phyloP scores from a whole-genome alignment of 1,139 yeast genomes.

The Tardiomyces digboiensis region DNA sequence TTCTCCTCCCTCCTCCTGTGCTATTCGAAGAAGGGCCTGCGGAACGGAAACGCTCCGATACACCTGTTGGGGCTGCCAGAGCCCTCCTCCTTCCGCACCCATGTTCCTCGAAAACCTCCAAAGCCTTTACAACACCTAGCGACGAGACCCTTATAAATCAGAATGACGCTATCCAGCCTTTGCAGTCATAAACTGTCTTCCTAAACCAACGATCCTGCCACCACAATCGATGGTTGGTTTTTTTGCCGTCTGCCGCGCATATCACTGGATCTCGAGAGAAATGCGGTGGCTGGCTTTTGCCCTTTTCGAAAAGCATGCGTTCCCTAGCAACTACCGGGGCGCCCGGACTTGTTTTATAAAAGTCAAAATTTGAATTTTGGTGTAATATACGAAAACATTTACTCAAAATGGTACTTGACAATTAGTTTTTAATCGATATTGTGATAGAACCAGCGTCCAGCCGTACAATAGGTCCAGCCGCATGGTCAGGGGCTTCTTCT shows the following conservation, averaged over 20 bases:
- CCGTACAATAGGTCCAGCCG: too few species aligned
- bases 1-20: not conserved
- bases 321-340: too few species aligned
- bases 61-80: not conserved
- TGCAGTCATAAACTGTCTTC: not conserved
- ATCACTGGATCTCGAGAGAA: not conserved
- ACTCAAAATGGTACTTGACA: too few species aligned
- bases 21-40: not conserved
- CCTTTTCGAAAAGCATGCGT: too few species aligned
- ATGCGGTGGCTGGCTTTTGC: not conserved
- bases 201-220: not conserved
- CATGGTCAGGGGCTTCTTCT: too few species aligned
- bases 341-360: too few species aligned
- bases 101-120: not conserved
- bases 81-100: constrained; percentile 1
- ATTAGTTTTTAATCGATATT: too few species aligned
- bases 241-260: not conserved
- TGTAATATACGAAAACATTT: too few species aligned
- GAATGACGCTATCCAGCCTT: constrained; percentile 1
- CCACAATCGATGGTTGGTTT: not conserved
- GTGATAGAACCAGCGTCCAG: too few species aligned
- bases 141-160: not conserved
- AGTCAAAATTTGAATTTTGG: too few species aligned
- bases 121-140: not conserved
- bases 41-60: constrained; percentile 1